These are phyloP conservation scores for Pestalotiopsis sp. DNA, from an alignment of 2,329 filamentous ascomycete genomes.

Conservation along the genomic window DNA sequence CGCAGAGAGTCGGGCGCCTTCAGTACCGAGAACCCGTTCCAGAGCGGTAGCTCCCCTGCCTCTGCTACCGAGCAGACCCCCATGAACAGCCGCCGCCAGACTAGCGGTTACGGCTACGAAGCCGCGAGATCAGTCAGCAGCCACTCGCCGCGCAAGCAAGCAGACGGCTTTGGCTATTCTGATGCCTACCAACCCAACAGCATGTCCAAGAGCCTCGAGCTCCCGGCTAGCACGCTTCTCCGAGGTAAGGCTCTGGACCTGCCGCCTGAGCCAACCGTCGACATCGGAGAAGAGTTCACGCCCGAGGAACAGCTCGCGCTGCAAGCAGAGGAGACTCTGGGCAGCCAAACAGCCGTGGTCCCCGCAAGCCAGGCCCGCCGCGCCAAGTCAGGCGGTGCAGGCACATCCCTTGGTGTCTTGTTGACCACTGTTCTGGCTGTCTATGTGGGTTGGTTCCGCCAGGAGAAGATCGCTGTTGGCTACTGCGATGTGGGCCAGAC, in stretches of 20 bases:
- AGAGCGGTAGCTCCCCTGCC: conserved; percentile 73
- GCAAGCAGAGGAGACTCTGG: conserved; percentile 65
- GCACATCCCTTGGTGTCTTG: conserved; percentile 72
- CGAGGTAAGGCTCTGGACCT: conserved; percentile 36
- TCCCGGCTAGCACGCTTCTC: conserved; percentile 47
- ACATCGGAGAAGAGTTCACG: conserved; percentile 89
- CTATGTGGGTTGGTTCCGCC: conserved; percentile 82
- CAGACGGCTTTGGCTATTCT: conserved; percentile 47
- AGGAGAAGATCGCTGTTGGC: conserved; percentile 94
- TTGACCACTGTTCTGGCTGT: conserved; percentile 70
- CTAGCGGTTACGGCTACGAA: conserved; percentile 44
- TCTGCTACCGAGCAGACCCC: conserved; percentile 51
- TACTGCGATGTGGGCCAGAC: conserved; percentile 86
- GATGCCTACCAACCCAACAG: conserved; percentile 52
- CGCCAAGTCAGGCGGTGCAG: conserved; percentile 47
- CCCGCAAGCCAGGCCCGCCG: conserved; percentile 38
- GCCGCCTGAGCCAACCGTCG: conserved; percentile 43
- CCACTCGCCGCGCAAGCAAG: conserved; percentile 46
- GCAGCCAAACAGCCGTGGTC: conserved; percentile 50
- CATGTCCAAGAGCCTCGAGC: conserved; percentile 60
- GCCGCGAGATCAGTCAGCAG: conserved; percentile 39
- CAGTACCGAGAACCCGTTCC: conserved; percentile 89
- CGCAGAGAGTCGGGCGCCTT: conserved; percentile 61
- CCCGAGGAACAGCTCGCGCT: conserved; percentile 86
- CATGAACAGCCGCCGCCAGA: conserved; percentile 48